These are phyloP conservation scores for Citrus maxima DNA, from an alignment of 345 rosid genomes.

Conservation along the genomic window DNA sequence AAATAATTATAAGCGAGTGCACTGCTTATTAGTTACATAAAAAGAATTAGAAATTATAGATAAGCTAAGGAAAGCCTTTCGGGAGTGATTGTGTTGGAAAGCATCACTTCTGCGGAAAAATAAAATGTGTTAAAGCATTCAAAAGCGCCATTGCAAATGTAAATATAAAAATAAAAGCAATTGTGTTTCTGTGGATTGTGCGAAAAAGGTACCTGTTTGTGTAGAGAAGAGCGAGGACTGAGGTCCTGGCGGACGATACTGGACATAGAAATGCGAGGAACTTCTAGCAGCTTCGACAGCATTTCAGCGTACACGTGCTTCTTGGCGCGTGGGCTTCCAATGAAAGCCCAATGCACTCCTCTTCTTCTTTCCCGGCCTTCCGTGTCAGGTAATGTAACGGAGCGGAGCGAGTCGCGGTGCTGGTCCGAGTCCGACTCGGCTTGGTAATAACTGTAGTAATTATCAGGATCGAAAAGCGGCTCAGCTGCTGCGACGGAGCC, in stretches of 20 bases:
- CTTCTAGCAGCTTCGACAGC: slow-evolving; percentile 33
- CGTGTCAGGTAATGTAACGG: slow-evolving; percentile 19
- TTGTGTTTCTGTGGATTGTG: neutral
- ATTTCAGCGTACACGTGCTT: slow-evolving; percentile 28
- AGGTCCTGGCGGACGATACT: slow-evolving; percentile 38
- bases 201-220: slow-evolving; percentile 19
- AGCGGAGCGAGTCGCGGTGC: neutral
- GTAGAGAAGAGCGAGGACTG: slow-evolving; percentile 29
- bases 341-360: slow-evolving; percentile 40
- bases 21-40: slow-evolving; percentile 2
- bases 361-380: slow-evolving; percentile 15
- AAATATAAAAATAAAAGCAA: neutral
- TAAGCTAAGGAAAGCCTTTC: neutral
- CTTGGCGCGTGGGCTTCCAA: slow-evolving; percentile 31
- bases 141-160: neutral
- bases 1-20: slow-evolving; percentile 13
- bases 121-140: neutral
- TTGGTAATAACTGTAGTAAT: neutral
- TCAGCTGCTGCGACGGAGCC: slow-evolving; percentile 17
- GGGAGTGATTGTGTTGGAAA: neutral
- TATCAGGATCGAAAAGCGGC: slow-evolving; percentile 26
- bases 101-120: neutral
- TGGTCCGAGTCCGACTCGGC: slow-evolving; percentile 7
- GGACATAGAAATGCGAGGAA: slow-evolving; percentile 36
- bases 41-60: too few species aligned